Percentiles rank a stretch among this genome's conserved stretches.
Conservation (phyloP, 2,329 filamentous ascomycete species). For the Sphaerulina populicola region DNA sequence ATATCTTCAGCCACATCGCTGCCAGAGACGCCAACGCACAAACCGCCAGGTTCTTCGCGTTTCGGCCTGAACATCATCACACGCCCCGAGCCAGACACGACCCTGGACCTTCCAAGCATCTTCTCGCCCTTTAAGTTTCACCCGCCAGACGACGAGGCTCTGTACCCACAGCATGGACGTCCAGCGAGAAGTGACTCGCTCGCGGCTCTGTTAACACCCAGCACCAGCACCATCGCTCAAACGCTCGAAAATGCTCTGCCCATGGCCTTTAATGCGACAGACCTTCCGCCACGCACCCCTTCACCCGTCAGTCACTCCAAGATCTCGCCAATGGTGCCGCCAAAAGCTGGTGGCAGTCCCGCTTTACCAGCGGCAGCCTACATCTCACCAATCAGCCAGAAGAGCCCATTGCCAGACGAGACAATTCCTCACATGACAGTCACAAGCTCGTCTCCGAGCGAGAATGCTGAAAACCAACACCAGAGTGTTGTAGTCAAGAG, state of each 20-base stretch:
- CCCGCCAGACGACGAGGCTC: neutral
- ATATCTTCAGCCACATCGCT: neutral
- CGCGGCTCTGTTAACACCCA: neutral
- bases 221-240: neutral
- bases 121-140: neutral
- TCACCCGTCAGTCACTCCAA: neutral
- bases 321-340: no score
- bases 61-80: neutral
- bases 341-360: no score
- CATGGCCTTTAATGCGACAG: neutral
- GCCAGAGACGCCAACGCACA: neutral
- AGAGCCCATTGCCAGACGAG: no score
- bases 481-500: no score
- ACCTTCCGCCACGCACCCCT: neutral
- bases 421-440: no score
- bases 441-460: no score
- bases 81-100: neutral
- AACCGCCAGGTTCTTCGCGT: neutral
- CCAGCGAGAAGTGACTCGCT: neutral
- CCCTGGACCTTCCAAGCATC: neutral
- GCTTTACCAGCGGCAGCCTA: no score
- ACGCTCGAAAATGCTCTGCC: neutral
- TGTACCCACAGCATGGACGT: neutral
- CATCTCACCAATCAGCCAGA: no score
- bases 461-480: no score